A percentile compares a stretch with the other conserved stretches of the same genome.
Evolutionary conservation across 2,329 filamentous ascomycete species (phyloP).

Genomic region (Xylaria sp.): DNA sequence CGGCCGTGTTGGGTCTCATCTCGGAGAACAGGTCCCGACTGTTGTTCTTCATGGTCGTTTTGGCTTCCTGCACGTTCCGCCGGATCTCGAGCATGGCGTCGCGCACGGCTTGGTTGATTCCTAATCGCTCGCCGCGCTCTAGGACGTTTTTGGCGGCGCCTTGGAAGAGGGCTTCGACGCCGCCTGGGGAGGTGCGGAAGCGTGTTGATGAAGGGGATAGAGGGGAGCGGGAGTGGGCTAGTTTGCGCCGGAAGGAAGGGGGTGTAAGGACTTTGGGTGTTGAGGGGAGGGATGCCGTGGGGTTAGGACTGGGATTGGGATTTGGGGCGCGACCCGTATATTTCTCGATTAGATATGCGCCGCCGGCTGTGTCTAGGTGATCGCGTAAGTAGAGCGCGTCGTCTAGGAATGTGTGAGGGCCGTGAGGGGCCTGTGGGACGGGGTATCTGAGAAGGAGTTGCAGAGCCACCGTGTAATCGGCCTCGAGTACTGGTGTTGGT

Average conservation of each 20-base stretch:
- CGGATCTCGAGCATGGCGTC: constrained; percentile 75
- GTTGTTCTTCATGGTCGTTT: constrained; percentile 38
- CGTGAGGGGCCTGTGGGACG: constrained; percentile 53
- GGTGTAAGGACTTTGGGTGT: constrained; percentile 34
- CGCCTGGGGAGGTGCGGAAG: constrained; percentile 49
- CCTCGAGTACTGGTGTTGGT: constrained; percentile 61
- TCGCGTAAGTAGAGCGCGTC: constrained; percentile 73
- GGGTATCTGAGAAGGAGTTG: constrained; percentile 82
- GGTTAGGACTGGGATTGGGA: constrained; percentile 10
- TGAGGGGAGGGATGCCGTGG: constrained; percentile 29
- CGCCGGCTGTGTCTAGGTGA: constrained; percentile 58
- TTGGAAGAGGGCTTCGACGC: constrained; percentile 67
- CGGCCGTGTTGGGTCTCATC: constrained; percentile 27
- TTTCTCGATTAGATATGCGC: constrained; percentile 61
- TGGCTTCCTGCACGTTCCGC: constrained; percentile 64
- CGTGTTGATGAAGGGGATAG: constrained; percentile 40
- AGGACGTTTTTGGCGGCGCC: constrained; percentile 71
- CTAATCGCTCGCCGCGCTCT: constrained; percentile 67
- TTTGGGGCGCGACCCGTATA: constrained; percentile 57
- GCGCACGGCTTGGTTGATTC: constrained; percentile 75
- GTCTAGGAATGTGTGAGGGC: constrained; percentile 73
- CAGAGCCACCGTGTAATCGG: constrained; percentile 82
- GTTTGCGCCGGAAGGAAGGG: constrained; percentile 38
- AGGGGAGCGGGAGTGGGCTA: constrained; percentile 40
- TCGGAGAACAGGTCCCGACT: constrained; percentile 34